These are phyloP conservation scores for Amanita thiersii DNA, from an alignment of 768 basidiomycete genomes.

Conservation along the genomic window DNA sequence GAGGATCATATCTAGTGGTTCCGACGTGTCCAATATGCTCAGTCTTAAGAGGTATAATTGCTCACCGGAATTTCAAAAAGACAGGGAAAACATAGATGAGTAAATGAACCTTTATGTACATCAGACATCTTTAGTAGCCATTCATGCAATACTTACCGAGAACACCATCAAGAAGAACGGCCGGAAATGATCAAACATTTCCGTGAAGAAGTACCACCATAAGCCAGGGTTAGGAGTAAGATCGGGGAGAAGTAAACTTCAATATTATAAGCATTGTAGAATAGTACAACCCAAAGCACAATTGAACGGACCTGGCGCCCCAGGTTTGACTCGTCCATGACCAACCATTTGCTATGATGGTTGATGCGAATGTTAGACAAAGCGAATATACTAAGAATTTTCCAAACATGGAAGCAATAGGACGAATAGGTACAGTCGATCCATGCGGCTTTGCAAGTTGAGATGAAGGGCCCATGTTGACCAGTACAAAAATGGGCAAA, in stretches of 20 bases:
- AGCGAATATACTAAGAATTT: conserved; percentile 47
- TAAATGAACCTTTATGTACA: conserved; percentile 58
- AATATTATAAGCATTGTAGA: conserved; percentile 4
- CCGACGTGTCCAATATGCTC: conserved; percentile 1
- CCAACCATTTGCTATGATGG: conserved; percentile 51
- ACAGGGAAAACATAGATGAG: conserved; percentile 77
- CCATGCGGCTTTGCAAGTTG: conserved; percentile 55
- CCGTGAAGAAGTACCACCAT: conserved; percentile 99
- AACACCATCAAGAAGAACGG: conserved; percentile 94
- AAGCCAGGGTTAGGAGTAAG: conserved; percentile 90
- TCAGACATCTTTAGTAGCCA: not conserved
- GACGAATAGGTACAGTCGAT: conserved; percentile 21
- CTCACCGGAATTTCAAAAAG: conserved; percentile 82
- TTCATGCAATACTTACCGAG: conserved; percentile 47
- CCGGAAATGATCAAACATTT: conserved; percentile 98
- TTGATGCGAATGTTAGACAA: conserved; percentile 41
- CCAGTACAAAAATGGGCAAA: conserved; percentile 56
- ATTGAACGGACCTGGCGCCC: conserved; percentile 65
- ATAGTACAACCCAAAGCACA: not conserved
- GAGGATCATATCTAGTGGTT: conserved; percentile 64
- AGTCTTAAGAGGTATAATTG: conserved; percentile 5
- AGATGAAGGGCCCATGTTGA: conserved; percentile 54
- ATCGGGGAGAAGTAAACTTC: conserved; percentile 76
- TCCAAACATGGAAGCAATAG: conserved; percentile 26
- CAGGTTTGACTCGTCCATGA: conserved; percentile 74